Evolutionary conservation across 169 alveolate genomes (phyloP).

Genomic region (Sarcocystis neurona): DNA sequence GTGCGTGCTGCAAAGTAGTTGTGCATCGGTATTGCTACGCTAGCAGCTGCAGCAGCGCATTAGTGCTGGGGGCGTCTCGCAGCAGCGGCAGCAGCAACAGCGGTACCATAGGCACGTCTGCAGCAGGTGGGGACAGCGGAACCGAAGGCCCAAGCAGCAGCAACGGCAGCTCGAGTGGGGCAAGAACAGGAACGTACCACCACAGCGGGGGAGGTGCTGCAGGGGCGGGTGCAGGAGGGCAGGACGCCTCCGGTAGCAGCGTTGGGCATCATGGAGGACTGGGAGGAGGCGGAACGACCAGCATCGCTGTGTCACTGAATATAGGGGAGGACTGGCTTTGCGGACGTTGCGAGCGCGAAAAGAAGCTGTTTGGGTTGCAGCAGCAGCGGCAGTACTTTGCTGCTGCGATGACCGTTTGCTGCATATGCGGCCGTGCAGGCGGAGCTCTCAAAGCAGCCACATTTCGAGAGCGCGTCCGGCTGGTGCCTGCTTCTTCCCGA

Average conservation of each 20-base stretch:
- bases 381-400: constrained; percentile 50
- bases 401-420: constrained; percentile 37
- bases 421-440: constrained; percentile 59
- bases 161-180: not conserved
- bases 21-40: constrained; percentile 44
- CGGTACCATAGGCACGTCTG: not conserved
- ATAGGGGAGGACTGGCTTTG: constrained; percentile 58
- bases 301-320: too few relatives aligned
- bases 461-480: not conserved
- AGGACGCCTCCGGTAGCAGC: not conserved
- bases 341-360: constrained; percentile 59
- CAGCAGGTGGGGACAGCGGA: not conserved
- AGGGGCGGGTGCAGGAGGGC: too few relatives aligned
- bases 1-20: constrained; percentile 38
- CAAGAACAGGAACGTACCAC: too few relatives aligned
- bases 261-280: too few relatives aligned
- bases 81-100: not conserved
- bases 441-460: constrained; percentile 50
- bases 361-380: constrained; percentile 51
- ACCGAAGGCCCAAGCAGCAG: not conserved
- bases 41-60: not conserved
- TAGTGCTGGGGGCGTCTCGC: not conserved
- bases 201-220: too few relatives aligned
- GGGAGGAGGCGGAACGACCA: too few relatives aligned
- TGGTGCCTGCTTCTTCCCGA: too few relatives aligned